Percentiles rank a stretch among this genome's conserved stretches.
phyloP scores from a whole-genome alignment of 768 basidiomycete species.

The Collybia nuda region DNA sequence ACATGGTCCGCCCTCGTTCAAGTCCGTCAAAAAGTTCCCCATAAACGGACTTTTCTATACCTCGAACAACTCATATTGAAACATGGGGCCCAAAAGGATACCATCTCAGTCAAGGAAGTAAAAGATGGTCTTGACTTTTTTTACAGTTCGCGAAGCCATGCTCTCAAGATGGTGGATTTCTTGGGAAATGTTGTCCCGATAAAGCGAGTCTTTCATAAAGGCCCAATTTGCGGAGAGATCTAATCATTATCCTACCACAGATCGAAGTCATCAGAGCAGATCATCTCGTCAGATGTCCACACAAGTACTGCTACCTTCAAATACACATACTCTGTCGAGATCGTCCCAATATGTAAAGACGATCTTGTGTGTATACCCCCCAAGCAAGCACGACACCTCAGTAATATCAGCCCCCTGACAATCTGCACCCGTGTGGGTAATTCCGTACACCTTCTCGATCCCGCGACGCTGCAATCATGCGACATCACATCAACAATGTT shows the following conservation, averaged over 20 bases:
- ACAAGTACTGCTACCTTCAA: constrained; percentile 93
- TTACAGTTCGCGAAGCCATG: constrained; percentile 87
- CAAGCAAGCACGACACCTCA: constrained; percentile 77
- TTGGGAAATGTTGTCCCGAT: constrained; percentile 84
- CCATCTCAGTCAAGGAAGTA: constrained; percentile 89
- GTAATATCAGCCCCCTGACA: constrained; percentile 87
- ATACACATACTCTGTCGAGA: constrained; percentile 97
- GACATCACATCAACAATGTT: constrained; percentile 79
- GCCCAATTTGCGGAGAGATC: constrained; percentile 2
- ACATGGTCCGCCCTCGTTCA: constrained; percentile 98
- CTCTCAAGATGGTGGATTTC: constrained; percentile 97
- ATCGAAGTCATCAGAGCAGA: constrained; percentile 91
- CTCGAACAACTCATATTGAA: constrained; percentile 97
- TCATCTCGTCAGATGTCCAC: constrained; percentile 92
- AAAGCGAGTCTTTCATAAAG: constrained; percentile 50
- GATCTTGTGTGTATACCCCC: constrained; percentile 89
- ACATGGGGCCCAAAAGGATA: constrained; percentile 95
- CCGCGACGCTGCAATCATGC: constrained; percentile 77
- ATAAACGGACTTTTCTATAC: constrained; percentile 97
- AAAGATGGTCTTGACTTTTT: constrained; percentile 97
- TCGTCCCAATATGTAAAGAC: constrained; percentile 96
- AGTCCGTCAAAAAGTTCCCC: constrained; percentile 97
- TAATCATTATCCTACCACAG: constrained; percentile 33
- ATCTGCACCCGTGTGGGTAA: constrained; percentile 92
- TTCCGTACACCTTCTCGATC: constrained; percentile 89